Evolutionary conservation across 2,329 filamentous ascomycete genomes (phyloP).

Genomic region (Penicillium paneum): DNA sequence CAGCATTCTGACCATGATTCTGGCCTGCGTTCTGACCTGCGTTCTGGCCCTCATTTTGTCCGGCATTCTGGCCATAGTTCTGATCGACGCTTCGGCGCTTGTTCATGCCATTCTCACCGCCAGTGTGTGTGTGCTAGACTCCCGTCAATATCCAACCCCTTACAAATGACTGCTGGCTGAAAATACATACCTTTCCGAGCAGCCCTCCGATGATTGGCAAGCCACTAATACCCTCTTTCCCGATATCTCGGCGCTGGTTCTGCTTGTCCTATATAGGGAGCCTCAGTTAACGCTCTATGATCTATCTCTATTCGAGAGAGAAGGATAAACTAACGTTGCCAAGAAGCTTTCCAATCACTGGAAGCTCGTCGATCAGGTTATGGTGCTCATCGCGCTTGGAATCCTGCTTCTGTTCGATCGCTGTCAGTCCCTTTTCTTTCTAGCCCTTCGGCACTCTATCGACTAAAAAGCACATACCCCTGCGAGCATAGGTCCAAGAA

Average conservation of each 20-base stretch:
- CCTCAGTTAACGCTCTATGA: neutral
- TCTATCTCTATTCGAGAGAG: neutral
- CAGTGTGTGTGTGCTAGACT: conserved; percentile 1
- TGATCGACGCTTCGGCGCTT: neutral
- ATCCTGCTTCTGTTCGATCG: neutral
- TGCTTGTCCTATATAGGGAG: conserved; percentile 1
- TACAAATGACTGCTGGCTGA: neutral
- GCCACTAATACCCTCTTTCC: neutral
- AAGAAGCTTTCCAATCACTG: neutral
- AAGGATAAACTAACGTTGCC: conserved; percentile 8
- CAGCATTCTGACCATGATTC: neutral
- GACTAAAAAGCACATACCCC: conserved; percentile 7
- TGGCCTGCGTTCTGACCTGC: neutral
- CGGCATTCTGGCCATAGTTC: conserved; percentile 8
- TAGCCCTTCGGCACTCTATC: fast-evolving
- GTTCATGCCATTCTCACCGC: conserved; percentile 7
- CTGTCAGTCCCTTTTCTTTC: neutral
- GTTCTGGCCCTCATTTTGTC: conserved; percentile 8
- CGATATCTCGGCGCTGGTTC: neutral
- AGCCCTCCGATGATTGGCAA: conserved; percentile 5
- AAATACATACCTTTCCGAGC: conserved; percentile 1
- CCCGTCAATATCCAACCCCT: neutral
- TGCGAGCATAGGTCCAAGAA: conserved; percentile 3
- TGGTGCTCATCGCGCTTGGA: neutral
- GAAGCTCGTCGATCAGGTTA: conserved; percentile 8